These are phyloP conservation scores for Claviceps pazoutovae DNA, from an alignment of 2,329 filamentous ascomycete genomes.

Conservation along the genomic window DNA sequence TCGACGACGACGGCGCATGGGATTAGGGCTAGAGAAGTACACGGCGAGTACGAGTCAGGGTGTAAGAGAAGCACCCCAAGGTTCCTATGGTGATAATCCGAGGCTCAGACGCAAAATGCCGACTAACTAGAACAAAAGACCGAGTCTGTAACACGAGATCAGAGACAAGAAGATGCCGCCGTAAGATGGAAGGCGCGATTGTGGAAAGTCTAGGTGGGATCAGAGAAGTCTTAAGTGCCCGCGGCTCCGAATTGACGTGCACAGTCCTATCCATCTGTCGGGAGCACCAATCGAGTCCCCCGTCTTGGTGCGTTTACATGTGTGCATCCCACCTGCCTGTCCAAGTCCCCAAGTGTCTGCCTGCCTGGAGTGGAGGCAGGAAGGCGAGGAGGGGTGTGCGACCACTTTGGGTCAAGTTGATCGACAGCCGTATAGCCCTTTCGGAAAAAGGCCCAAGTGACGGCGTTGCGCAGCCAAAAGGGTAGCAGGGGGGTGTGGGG, in stretches of 20 bases:
- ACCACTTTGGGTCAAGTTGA: constrained; percentile 37
- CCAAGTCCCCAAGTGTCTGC: background rate
- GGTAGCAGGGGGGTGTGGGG: constrained; percentile 10
- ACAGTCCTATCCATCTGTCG: constrained; percentile 24
- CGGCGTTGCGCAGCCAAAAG: constrained; percentile 28
- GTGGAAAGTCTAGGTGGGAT: constrained; percentile 32
- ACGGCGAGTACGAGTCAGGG: background rate
- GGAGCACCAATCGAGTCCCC: constrained; percentile 24
- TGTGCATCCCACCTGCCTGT: background rate
- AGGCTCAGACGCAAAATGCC: constrained; percentile 40
- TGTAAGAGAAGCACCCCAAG: constrained; percentile 6
- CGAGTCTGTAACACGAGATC: constrained; percentile 31
- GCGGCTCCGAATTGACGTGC: constrained; percentile 23
- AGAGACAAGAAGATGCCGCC: constrained; percentile 24
- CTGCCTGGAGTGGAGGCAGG: background rate
- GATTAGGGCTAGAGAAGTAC: background rate
- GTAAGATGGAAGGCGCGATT: constrained; percentile 18
- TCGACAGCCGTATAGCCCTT: constrained; percentile 40
- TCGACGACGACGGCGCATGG: background rate
- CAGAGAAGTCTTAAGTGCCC: constrained; percentile 47
- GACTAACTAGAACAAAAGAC: constrained; percentile 28
- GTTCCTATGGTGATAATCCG: constrained; percentile 15
- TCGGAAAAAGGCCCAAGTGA: constrained; percentile 30
- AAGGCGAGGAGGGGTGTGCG: constrained; percentile 21
- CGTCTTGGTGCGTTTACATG: constrained; percentile 12